Percentiles rank a stretch among this genome's conserved stretches.
Evolutionary conservation across 2,329 filamentous ascomycete genomes (phyloP).

Genomic region (Penicillium sp.): DNA sequence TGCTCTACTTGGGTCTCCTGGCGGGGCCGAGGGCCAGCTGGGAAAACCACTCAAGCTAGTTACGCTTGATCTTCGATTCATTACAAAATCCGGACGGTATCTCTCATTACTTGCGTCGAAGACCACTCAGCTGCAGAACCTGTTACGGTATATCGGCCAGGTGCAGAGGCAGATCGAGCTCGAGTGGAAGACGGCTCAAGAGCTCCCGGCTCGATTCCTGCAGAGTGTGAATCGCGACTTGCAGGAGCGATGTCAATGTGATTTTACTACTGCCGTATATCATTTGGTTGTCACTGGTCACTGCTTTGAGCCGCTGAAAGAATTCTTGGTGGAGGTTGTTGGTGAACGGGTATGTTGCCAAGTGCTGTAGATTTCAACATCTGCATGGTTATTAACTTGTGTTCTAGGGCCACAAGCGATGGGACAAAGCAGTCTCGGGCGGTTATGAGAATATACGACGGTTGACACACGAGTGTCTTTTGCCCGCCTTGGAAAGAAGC

Average conservation of each 20-base stretch:
- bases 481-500: conserved; percentile 80
- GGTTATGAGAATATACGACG: conserved; percentile 72
- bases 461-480: conserved; percentile 77
- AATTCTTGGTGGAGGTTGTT: conserved; percentile 83
- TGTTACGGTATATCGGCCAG: conserved; percentile 78
- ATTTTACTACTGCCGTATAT: conserved; percentile 70
- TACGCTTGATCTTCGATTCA: conserved; percentile 76
- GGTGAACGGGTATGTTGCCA: conserved; percentile 60
- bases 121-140: conserved; percentile 77
- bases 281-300: conserved; percentile 81
- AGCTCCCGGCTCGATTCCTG: conserved; percentile 73
- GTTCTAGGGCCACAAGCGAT: conserved; percentile 76
- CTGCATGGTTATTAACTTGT: conserved; percentile 3
- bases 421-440: conserved; percentile 79
- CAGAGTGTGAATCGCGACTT: conserved; percentile 71
- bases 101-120: conserved; percentile 80
- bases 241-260: conserved; percentile 56
- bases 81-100: conserved; percentile 67
- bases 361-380: background rate
- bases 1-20: conserved; percentile 53
- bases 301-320: conserved; percentile 66
- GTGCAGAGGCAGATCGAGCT: conserved; percentile 69
- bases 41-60: conserved; percentile 53
- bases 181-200: conserved; percentile 77
- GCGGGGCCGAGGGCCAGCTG: conserved; percentile 24